A percentile compares a stretch with the other conserved stretches of the same genome.
Evolutionary conservation across 345 rosid genomes (phyloP).

Genomic region (Gossypium raimondii): DNA sequence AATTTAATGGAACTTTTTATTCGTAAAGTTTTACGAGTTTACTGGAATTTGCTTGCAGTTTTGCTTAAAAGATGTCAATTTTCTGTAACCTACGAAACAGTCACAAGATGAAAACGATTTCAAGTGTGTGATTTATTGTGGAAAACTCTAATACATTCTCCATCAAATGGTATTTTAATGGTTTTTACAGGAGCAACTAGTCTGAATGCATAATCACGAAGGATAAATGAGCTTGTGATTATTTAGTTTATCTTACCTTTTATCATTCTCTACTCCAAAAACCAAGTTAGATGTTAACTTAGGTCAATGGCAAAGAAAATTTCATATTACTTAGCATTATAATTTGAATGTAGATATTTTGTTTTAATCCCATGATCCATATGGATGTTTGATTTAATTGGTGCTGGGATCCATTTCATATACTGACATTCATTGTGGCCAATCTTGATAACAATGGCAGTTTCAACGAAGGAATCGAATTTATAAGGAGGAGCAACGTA

Average conservation of each 20-base stretch:
- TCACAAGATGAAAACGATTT: background rate
- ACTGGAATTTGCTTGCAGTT: background rate
- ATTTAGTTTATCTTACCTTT: background rate
- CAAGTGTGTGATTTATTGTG: background rate
- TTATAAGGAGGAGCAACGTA: constrained; percentile 97
- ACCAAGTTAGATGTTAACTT: background rate
- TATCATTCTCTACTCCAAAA: background rate
- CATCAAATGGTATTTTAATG: background rate
- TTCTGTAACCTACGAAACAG: background rate
- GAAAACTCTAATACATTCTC: background rate
- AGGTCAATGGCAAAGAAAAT: background rate
- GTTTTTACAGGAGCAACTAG: background rate
- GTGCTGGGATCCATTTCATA: background rate
- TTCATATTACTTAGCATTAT: background rate
- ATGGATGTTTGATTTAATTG: background rate
- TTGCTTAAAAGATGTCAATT: background rate
- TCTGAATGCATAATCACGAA: background rate
- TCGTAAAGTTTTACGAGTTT: background rate
- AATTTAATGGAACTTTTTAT: background rate
- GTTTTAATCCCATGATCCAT: background rate
- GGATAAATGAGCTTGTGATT: background rate
- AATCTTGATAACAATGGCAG: constrained; percentile 33
- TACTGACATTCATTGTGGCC: background rate
- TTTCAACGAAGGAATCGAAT: constrained; percentile 89
- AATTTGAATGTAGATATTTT: background rate